phyloP scores from a whole-genome alignment of 148 eudicot genomes.

The Mesembryanthemum crystallinum region DNA sequence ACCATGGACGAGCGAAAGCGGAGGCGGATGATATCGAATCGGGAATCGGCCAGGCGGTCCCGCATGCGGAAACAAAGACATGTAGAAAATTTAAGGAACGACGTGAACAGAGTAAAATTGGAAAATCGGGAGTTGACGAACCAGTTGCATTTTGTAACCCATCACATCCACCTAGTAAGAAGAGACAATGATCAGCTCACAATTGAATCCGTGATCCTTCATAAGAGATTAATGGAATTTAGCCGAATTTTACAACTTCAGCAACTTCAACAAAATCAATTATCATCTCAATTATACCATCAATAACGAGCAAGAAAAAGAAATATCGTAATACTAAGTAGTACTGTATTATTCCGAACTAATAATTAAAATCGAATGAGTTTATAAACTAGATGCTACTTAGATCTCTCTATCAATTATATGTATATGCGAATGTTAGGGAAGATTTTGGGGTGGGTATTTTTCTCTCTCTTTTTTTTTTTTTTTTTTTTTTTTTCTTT shows the following conservation, averaged over 20 bases:
- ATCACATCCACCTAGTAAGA: conserved; percentile 28
- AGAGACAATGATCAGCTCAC: conserved; percentile 38
- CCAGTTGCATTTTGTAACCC: conserved; percentile 34
- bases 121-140: conserved; percentile 41
- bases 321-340: not conserved
- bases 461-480: not conserved
- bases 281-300: not conserved
- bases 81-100: conserved; percentile 44
- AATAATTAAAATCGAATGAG: conserved; percentile 16
- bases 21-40: conserved; percentile 53
- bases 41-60: conserved; percentile 58
- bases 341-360: not conserved
- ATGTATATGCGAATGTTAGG: conserved; percentile 20
- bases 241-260: conserved; percentile 36
- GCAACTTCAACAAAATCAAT: conserved; percentile 33
- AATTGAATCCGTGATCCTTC: conserved; percentile 37
- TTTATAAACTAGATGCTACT: not conserved
- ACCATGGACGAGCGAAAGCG: conserved; percentile 46
- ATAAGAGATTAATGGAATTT: conserved; percentile 35
- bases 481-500: conserved; percentile 4
- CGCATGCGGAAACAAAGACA: conserved; percentile 57
- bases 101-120: conserved; percentile 32
- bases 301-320: not conserved
- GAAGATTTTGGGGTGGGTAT: not conserved
- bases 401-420: not conserved